Evolutionary conservation across 2,329 filamentous ascomycete species (phyloP).

Genomic region (Cytospora piceicola): DNA sequence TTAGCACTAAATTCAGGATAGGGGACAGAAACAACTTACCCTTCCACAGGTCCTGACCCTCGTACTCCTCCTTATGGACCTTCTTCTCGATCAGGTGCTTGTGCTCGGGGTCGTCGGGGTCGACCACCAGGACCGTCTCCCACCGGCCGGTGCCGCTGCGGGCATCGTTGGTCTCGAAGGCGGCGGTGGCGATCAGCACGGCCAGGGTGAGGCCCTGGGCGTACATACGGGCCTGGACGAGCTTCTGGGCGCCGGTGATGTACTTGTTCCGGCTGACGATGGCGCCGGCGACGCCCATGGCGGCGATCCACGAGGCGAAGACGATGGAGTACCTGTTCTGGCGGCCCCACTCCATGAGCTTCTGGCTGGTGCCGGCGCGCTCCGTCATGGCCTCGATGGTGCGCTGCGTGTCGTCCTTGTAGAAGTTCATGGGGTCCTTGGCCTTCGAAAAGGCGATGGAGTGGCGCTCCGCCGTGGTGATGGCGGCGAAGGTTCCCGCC

Average conservation of each 20-base stretch:
- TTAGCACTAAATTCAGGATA: slow-evolving; percentile 25
- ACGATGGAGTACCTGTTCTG: slow-evolving; percentile 88
- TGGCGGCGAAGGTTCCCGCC: slow-evolving; percentile 80
- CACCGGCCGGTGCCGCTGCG: slow-evolving; percentile 75
- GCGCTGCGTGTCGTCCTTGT: slow-evolving; percentile 66
- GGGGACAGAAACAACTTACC: slow-evolving; percentile 52
- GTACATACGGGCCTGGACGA: slow-evolving; percentile 93
- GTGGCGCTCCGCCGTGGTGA: slow-evolving; percentile 81
- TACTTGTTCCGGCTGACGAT: slow-evolving; percentile 79
- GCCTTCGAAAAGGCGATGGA: slow-evolving; percentile 67
- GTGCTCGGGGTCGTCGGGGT: slow-evolving; percentile 81
- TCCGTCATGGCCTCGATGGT: slow-evolving; percentile 58
- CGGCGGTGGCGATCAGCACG: slow-evolving; percentile 80
- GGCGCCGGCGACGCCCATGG: slow-evolving; percentile 74
- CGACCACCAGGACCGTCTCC: slow-evolving; percentile 81
- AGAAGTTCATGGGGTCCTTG: slow-evolving; percentile 69
- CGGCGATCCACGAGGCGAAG: slow-evolving; percentile 77
- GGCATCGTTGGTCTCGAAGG: slow-evolving; percentile 79
- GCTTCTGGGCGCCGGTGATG: slow-evolving; percentile 77
- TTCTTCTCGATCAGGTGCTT: slow-evolving; percentile 84
- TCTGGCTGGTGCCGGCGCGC: slow-evolving; percentile 56
- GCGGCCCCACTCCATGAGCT: slow-evolving; percentile 72
- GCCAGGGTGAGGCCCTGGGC: slow-evolving; percentile 87
- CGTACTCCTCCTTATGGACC: slow-evolving; percentile 84
- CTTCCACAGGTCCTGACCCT: slow-evolving; percentile 92